Evolutionary conservation across 2,329 filamentous ascomycete genomes (phyloP), one percentile per base, ranked within the genome.

Genomic region (Tolypocladium tropicale): DNA sequence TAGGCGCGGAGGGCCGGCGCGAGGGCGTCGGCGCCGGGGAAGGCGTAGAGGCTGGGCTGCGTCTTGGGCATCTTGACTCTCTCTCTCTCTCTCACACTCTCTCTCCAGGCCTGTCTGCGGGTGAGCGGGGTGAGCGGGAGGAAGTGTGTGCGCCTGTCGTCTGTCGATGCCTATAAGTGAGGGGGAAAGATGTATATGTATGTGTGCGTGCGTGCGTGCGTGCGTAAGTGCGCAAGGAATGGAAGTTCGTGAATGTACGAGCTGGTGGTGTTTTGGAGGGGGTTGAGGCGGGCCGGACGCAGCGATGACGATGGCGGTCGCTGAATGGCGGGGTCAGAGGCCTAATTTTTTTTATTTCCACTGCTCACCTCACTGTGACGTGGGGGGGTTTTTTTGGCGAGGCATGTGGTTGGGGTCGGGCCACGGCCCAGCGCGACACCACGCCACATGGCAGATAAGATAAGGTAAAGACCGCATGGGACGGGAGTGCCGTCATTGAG

Each of bases 1-100:
- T 95, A 96, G 64, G 83, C 76, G 68, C 92, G 88, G 64, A 99
- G 83, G 61, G 86, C 85, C 37, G 81, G 76, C 23, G 91, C 89
- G 63, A 99, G 85, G 58, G 83, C 78, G 62, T 84, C 80, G 66
- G 80, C 75, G 72, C 79, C 79, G 63, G 84, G 76, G 74, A 95
- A 97, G 63, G 88, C 84, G 79, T 89, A 95, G 66, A 99, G 87
- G 67, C 84, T 86, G 58, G 82, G 79, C 67, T 82, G 79, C 62
- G 71, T 70, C 66, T 80, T 81, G 65, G 75, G 76, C 76, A 83
- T 83, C 58, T 50, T 14, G 25, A 11, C 18, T 36, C 12, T 39
- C n/a, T n/a, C n/a, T n/a, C n/a, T n/a, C n/a, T n/a, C n/a, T n/a
- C n/a, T n/a, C n/a, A n/a, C n/a, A n/a, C n/a, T n/a, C n/a, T n/a